Evolutionary conservation across 306 rosid species (phyloP).

Genomic region (Cucurbita ficifolia): DNA sequence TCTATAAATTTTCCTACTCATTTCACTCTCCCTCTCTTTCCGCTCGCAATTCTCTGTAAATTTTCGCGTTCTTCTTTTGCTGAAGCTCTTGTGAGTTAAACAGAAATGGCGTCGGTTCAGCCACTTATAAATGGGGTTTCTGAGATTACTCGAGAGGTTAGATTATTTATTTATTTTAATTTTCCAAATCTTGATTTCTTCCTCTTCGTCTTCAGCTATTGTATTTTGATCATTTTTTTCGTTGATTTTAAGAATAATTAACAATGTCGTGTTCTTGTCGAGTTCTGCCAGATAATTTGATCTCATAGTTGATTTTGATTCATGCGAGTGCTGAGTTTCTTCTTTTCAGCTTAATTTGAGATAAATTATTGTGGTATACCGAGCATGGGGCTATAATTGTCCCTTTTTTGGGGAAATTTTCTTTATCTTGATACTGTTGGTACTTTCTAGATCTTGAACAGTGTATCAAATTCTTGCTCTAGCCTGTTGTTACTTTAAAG

Average conservation of each 20-base stretch:
- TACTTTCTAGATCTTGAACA: slow-evolving; percentile 5
- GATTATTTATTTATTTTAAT: not conserved
- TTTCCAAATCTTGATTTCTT: not conserved
- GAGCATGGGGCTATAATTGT: not conserved
- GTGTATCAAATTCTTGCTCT: not conserved
- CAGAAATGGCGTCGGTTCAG: not conserved
- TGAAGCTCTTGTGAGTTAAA: not conserved
- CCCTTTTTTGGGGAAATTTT: not conserved
- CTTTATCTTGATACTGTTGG: not conserved
- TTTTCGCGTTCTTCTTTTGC: not conserved
- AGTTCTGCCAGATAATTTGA: not conserved
- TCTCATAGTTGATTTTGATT: not conserved
- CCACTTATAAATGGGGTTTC: slow-evolving; percentile 1
- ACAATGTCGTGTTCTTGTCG: not conserved
- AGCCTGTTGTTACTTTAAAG: too few species aligned
- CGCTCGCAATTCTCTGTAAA: not conserved
- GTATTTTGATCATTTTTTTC: not conserved
- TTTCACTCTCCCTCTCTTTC: not conserved
- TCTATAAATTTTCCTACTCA: not conserved
- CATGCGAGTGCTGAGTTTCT: not conserved
- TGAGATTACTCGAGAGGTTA: slow-evolving; percentile 8
- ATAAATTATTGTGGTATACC: not conserved
- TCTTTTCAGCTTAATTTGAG: not conserved
- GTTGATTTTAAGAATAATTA: not conserved
- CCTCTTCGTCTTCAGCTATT: not conserved